These are phyloP conservation scores for Capsicum baccatum DNA, from an alignment of 257 asterid genomes.

Conservation along the genomic window DNA sequence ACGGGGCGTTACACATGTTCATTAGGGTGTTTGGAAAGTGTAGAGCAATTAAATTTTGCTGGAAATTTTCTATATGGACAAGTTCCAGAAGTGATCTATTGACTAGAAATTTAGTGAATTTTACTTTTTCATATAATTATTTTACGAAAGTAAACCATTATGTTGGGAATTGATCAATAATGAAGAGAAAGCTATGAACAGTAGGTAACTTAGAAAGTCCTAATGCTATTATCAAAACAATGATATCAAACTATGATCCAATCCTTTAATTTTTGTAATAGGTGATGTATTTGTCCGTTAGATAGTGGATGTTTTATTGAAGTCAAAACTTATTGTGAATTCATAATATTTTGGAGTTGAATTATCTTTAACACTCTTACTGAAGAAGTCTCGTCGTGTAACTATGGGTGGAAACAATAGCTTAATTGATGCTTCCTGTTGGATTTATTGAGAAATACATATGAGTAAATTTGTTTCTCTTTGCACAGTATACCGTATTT, in stretches of 20 bases:
- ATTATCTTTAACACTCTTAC: not conserved
- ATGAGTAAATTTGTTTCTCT: not conserved
- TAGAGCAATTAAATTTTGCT: slow-evolving; percentile 61
- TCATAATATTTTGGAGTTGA: not conserved
- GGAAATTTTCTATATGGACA: slow-evolving; percentile 56
- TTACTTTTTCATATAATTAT: too few relatives aligned
- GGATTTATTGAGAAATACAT: not conserved
- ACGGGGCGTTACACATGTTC: too few relatives aligned
- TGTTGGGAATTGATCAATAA: too few relatives aligned
- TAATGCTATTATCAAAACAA: not conserved
- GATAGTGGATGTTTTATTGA: not conserved
- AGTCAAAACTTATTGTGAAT: not conserved
- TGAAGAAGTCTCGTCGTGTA: not conserved
- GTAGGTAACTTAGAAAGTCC: not conserved
- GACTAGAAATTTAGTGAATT: too few relatives aligned
- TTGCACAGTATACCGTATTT: not conserved
- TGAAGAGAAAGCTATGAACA: not conserved
- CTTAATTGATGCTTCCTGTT: not conserved
- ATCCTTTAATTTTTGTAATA: too few relatives aligned
- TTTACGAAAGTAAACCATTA: too few relatives aligned
- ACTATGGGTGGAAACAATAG: not conserved
- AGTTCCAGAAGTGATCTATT: slow-evolving; percentile 66
- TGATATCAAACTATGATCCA: not conserved
- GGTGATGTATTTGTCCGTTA: not conserved
- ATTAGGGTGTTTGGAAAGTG: slow-evolving; percentile 53